These are phyloP conservation scores for Spergularia azorica DNA, from an alignment of 179 eudicot genomes.

Conservation along the genomic window DNA sequence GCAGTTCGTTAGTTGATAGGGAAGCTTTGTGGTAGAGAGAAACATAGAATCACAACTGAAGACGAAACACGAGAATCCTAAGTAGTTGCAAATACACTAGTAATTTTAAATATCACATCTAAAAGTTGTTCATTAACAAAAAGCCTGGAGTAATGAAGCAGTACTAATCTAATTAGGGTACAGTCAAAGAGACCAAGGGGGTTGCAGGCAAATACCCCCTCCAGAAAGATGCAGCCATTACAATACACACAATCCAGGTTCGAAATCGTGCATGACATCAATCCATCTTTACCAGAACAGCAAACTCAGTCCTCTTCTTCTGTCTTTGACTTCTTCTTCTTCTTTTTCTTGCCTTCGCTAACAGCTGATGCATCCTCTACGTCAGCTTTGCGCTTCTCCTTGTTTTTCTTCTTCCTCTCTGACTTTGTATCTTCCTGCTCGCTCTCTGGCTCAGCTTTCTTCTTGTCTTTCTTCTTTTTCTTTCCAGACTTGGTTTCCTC, in stretches of 20 bases:
- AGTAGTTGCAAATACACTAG: background rate
- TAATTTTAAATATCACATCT: constrained; percentile 2
- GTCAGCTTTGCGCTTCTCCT: constrained; percentile 58
- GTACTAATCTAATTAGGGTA: constrained; percentile 5
- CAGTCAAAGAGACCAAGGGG: constrained; percentile 2
- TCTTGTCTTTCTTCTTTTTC: constrained; percentile 59
- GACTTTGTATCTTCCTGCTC: constrained; percentile 46
- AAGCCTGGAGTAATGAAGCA: constrained; percentile 5
- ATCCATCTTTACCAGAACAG: background rate
- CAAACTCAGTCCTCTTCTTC: constrained; percentile 18
- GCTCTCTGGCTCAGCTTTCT: constrained; percentile 31
- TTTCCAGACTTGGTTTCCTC: constrained; percentile 56
- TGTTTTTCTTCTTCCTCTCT: constrained; percentile 72
- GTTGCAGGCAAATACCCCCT: background rate
- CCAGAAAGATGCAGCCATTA: background rate
- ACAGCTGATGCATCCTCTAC: constrained; percentile 33
- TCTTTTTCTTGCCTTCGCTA: constrained; percentile 38
- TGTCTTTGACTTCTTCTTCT: constrained; percentile 31
- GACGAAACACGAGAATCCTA: too few species aligned
- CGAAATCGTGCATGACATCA: background rate
- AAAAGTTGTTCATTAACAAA: background rate
- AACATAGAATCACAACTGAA: too few species aligned
- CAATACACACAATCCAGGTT: background rate
- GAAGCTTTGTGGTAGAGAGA: too few species aligned
- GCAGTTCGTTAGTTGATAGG: too few species aligned